Evolutionary conservation across 2,329 filamentous ascomycete species (phyloP), one percentile per base, ranked within the genome.

Genomic region (Saccharata proteae): DNA sequence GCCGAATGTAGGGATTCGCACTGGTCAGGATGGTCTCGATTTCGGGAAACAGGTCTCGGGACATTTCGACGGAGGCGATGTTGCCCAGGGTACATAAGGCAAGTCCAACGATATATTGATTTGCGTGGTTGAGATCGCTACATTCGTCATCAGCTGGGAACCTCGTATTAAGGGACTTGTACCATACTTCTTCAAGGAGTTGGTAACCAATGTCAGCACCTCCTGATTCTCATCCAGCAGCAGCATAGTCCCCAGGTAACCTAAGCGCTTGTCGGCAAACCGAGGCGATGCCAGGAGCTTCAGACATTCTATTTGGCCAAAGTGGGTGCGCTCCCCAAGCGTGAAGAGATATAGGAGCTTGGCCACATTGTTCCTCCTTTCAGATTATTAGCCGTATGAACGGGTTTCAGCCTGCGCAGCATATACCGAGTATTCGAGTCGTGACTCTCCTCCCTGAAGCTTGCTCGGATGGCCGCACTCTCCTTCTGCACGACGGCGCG

Each of bases 301-400:
- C 50, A 98, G 71, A 59, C 90, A 98, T 74, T 98, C 90, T 54
- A 98, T 98, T 67, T 98, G 90, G 30, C 90, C 90, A 55, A 98
- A 98, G 61, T 98, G 90, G 35, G 90, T 98, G 49, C 90, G 75
- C 62, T 98, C 90, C 42, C 90, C 90, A 24, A 98, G 71, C 1
- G 90, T 98, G 59, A 98, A 98, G 38, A 98, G 82, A 56, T 98
- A 98, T 22, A 98, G 73, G 20, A 98, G 74, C 61, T 98, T 98
- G 38, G 90, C 86, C 48, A 98, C 90, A 71, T 98, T 98, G 67
- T 98, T 98, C 54, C 90, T 78, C 63, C 88, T 94, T 57, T 36
- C 34, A 25, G 28, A 11, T 11, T 32, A 41, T 54, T 29, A 52
- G 40, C 32, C 39, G 36, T n/a, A n/a, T n/a, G n/a, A n/a, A n/a